A percentile compares a stretch with the other conserved stretches of the same genome.
Conservation (phyloP, 2,329 filamentous ascomycete genomes). For the Ceratocystis smalleyi region DNA sequence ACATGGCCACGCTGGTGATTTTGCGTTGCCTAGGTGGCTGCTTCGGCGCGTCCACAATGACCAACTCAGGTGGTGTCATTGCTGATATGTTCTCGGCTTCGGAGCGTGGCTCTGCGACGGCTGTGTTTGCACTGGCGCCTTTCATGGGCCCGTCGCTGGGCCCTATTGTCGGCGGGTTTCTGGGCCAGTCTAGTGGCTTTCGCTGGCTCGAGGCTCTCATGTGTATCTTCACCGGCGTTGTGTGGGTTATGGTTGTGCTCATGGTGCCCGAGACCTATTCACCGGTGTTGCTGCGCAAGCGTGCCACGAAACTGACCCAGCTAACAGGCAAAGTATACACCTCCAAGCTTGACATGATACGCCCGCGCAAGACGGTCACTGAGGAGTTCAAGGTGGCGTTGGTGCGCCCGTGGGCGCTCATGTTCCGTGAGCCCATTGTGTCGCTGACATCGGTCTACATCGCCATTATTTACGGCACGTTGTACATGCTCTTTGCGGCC, state of each 20-base stretch:
- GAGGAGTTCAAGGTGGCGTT: constrained; percentile 41
- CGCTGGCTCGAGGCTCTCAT: constrained; percentile 49
- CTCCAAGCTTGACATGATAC: constrained; percentile 32
- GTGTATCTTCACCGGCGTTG: constrained; percentile 42
- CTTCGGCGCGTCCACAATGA: constrained; percentile 47
- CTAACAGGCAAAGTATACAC: constrained; percentile 41
- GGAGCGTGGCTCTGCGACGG: constrained; percentile 42
- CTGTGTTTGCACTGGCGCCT: constrained; percentile 45
- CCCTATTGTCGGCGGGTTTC: constrained; percentile 47
- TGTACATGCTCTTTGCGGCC: constrained; percentile 40
- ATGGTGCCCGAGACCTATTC: constrained; percentile 46
- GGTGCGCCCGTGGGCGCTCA: constrained; percentile 47
- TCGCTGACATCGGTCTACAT: constrained; percentile 48
- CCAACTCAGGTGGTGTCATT: constrained; percentile 47
- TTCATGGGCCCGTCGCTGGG: constrained; percentile 46
- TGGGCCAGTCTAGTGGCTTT: constrained; percentile 45
- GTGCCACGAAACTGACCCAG: constrained; percentile 35
- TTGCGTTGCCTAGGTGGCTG: constrained; percentile 52
- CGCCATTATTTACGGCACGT: constrained; percentile 40
- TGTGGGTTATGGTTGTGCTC: constrained; percentile 39
- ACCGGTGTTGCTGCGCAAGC: constrained; percentile 38
- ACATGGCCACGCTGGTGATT: constrained; percentile 45
- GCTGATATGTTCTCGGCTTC: constrained; percentile 45
- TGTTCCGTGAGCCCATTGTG: constrained; percentile 53
- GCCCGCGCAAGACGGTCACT: constrained; percentile 29